Conservation (phyloP, 2,329 filamentous ascomycete species). For the Lasiodiplodia gonubiensis region DNA sequence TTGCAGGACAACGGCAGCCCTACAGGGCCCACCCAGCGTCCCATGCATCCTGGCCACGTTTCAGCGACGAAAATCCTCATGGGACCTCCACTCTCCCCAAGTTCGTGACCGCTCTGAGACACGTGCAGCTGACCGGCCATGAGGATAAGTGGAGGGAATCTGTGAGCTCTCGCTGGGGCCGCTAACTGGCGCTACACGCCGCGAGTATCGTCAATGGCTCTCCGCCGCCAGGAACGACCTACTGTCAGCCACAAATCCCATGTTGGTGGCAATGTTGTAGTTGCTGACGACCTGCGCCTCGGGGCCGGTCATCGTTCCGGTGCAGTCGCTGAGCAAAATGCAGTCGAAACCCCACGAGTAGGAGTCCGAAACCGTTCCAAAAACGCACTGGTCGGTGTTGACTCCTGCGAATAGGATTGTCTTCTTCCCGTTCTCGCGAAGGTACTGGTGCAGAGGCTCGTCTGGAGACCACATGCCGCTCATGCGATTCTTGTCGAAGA, state of each 20-base stretch:
- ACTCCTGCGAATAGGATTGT: slow-evolving; percentile 51
- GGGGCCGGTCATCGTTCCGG: slow-evolving; percentile 49
- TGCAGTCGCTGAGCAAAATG: slow-evolving; percentile 49
- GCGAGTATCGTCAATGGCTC: neutral
- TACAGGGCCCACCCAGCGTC: neutral
- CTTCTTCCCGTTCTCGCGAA: slow-evolving; percentile 48
- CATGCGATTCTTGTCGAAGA: slow-evolving; percentile 53
- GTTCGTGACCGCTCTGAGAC: neutral
- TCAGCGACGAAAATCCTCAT: slow-evolving; percentile 11
- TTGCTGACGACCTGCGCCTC: slow-evolving; percentile 49
- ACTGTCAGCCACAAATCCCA: slow-evolving; percentile 51
- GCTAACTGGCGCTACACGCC: neutral
- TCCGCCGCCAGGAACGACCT: slow-evolving; percentile 35
- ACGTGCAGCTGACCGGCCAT: neutral
- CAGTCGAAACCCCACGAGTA: slow-evolving; percentile 52
- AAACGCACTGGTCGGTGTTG: slow-evolving; percentile 52
- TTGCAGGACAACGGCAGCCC: neutral
- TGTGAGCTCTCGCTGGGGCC: neutral
- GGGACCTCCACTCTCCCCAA: neutral
- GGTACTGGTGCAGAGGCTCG: slow-evolving; percentile 49
- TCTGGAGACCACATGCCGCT: slow-evolving; percentile 50
- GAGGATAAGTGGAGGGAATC: neutral
- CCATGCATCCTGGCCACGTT: neutral
- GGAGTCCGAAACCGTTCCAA: slow-evolving; percentile 50
- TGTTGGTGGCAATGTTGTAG: slow-evolving; percentile 50